Conservation (phyloP, 805 yeast species). For the Barnettozyma sucrosica region DNA sequence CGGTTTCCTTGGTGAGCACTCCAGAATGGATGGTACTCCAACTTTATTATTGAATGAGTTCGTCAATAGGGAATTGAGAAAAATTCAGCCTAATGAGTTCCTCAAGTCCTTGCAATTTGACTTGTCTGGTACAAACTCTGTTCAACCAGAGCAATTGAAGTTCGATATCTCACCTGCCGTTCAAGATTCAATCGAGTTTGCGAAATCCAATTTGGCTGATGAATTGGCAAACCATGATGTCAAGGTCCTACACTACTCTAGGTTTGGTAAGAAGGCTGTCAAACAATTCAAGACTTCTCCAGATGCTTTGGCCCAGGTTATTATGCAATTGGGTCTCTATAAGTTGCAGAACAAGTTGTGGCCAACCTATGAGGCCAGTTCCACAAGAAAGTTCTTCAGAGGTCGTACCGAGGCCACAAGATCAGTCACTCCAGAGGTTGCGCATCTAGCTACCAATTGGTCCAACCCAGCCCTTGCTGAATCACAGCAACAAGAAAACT, state of each 20-base stretch:
- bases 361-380: slow-evolving; percentile 95
- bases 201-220: slow-evolving; percentile 48
- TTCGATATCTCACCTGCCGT: slow-evolving; percentile 57
- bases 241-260: slow-evolving; percentile 72
- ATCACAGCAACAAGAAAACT: slow-evolving; percentile 56
- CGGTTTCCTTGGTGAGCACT: slow-evolving; percentile 94
- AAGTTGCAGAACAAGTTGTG: slow-evolving; percentile 72
- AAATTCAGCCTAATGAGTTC: slow-evolving; percentile 35
- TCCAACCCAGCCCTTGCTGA: slow-evolving; percentile 40
- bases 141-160: slow-evolving; percentile 30
- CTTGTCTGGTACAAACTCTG: background rate
- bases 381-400: slow-evolving; percentile 79
- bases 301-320: slow-evolving; percentile 87
- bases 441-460: slow-evolving; percentile 71
- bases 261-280: slow-evolving; percentile 81
- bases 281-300: slow-evolving; percentile 84
- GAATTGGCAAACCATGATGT: slow-evolving; percentile 61
- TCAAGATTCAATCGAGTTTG: slow-evolving; percentile 45
- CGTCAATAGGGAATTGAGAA: slow-evolving; percentile 50
- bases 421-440: slow-evolving; percentile 67
- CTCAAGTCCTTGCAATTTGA: slow-evolving; percentile 14
- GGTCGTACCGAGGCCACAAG: slow-evolving; percentile 96
- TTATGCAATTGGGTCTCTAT: slow-evolving; percentile 86
- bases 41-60: slow-evolving; percentile 82
- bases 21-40: slow-evolving; percentile 97